Conservation (phyloP, 495 filamentous ascomycete species). For the Neurospora sp. region DNA sequence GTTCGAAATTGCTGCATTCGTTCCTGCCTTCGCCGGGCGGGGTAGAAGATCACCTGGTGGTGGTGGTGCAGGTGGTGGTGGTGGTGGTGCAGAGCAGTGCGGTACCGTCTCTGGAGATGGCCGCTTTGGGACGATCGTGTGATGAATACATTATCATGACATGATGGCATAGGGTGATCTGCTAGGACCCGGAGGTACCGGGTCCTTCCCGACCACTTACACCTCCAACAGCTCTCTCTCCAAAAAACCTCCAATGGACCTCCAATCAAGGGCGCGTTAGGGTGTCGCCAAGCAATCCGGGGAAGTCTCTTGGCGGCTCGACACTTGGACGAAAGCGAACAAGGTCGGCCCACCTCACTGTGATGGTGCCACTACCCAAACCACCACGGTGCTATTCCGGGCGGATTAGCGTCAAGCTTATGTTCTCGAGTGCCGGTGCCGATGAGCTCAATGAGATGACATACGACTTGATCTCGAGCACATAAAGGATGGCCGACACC, state of each 20-base stretch:
- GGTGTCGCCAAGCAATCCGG: background rate
- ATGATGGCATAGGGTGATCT: constrained; percentile 11
- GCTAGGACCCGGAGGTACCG: background rate
- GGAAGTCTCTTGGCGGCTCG: background rate
- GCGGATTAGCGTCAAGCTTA: background rate
- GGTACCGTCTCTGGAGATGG: constrained; percentile 2
- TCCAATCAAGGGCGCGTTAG: background rate
- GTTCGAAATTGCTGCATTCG: constrained; percentile 7
- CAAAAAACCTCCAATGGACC: background rate
- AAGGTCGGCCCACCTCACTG: background rate
- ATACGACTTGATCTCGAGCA: background rate
- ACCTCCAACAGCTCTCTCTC: background rate
- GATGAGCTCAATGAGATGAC: background rate
- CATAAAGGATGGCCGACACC: background rate
- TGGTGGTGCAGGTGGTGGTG: background rate
- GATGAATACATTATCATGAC: constrained; percentile 29
- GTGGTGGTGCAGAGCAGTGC: background rate
- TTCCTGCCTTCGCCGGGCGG: constrained; percentile 25
- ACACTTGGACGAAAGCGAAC: background rate
- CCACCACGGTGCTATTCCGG: background rate
- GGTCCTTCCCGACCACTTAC: background rate
- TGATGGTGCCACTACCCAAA: background rate
- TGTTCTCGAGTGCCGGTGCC: background rate
- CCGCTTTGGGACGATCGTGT: constrained; percentile 18
- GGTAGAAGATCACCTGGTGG: constrained; percentile 17